Conservation (phyloP, 140 eudicot genomes). For the Senecio squalidus region DNA sequence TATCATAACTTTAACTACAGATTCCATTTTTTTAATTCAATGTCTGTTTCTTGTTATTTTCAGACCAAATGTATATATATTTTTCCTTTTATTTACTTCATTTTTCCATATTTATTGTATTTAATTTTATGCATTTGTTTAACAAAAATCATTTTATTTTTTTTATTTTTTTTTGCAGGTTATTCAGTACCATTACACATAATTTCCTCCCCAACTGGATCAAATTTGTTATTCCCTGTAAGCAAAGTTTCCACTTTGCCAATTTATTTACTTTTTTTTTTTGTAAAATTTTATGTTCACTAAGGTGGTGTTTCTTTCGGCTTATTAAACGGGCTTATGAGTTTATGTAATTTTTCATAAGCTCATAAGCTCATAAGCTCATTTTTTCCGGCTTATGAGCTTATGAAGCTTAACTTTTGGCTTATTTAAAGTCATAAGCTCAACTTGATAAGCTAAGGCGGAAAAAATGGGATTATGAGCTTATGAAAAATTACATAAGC, state of each 20-base stretch:
- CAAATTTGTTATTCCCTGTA: constrained; percentile 24
- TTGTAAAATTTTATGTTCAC: background rate
- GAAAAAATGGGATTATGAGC: too few species aligned
- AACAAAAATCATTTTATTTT: background rate
- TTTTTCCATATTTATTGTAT: background rate
- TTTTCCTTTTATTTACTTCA: too few species aligned
- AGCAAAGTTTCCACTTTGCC: constrained; percentile 14
- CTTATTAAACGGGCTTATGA: too few species aligned
- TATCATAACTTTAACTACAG: too few species aligned
- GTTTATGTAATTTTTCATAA: too few species aligned
- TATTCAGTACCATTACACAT: constrained; percentile 21
- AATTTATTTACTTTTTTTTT: background rate
- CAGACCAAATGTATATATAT: constrained; percentile 23
- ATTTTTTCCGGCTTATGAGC: too few species aligned
- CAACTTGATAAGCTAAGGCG: too few species aligned
- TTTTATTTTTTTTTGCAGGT: constrained; percentile 18
- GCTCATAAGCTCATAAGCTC: too few species aligned
- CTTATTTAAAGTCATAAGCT: too few species aligned
- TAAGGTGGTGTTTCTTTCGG: too few species aligned
- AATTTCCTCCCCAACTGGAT: constrained; percentile 10
- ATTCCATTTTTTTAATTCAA: constrained; percentile 13
- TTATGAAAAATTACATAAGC: too few species aligned
- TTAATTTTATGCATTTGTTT: background rate
- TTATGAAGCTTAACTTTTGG: too few species aligned
- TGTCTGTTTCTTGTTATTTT: constrained; percentile 22